Conservation (phyloP, 2,329 filamentous ascomycete species). For the Tolypocladium tropicale region DNA sequence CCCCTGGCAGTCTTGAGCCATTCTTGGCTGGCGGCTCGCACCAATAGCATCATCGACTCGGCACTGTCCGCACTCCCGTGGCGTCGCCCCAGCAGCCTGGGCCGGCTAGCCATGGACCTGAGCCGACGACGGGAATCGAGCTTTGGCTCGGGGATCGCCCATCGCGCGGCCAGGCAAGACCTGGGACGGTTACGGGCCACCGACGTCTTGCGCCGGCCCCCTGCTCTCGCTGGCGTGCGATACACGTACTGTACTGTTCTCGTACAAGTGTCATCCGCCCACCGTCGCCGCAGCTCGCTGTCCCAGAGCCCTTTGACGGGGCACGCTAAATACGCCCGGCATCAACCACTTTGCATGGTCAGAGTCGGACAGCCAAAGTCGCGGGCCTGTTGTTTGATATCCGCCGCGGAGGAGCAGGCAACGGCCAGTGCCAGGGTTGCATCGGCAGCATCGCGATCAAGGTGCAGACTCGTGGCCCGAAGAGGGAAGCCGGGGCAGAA, state of each 20-base stretch:
- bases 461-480: not conserved
- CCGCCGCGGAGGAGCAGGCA: not conserved
- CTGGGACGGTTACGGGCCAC: not conserved
- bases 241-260: no score
- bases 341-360: not conserved
- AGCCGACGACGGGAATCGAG: conserved; percentile 16
- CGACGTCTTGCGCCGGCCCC: not conserved
- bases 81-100: conserved; percentile 5
- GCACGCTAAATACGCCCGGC: not conserved
- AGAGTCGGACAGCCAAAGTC: not conserved
- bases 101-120: conserved; percentile 8
- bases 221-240: not conserved
- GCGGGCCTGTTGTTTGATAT: not conserved
- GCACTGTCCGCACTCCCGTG: not conserved
- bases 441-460: not conserved
- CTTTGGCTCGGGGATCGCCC: conserved; percentile 17
- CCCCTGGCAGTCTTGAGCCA: not conserved
- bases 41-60: conserved; percentile 7
- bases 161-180: not conserved
- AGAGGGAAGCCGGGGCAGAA: no score
- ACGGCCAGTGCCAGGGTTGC: not conserved
- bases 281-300: not conserved
- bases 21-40: not conserved
- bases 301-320: not conserved
- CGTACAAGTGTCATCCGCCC: no score